phyloP scores from a whole-genome alignment of 306 rosid genomes.

The Begonia loranthoides region DNA sequence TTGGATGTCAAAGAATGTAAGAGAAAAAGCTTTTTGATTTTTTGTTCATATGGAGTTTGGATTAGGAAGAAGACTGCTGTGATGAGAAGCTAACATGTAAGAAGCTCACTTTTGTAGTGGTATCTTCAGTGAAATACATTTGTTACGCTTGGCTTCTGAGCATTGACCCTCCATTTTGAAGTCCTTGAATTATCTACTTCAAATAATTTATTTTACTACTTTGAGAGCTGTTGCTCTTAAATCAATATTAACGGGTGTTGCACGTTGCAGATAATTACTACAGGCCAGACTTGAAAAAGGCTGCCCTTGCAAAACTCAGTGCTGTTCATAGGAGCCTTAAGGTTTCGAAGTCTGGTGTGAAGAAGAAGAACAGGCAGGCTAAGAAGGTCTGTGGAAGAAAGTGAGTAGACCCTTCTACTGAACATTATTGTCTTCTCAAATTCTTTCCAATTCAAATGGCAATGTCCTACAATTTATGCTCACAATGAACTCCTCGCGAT shows the following conservation, averaged over 20 bases:
- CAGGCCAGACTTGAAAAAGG: conserved; percentile 62
- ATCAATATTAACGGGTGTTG: too few relatives aligned
- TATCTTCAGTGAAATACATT: conserved; percentile 40
- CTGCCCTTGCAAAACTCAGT: conserved; percentile 67
- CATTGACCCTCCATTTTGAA: neutral
- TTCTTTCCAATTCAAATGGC: too few relatives aligned
- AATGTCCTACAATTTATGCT: too few relatives aligned
- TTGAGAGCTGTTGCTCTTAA: too few relatives aligned
- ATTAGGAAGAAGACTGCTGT: neutral
- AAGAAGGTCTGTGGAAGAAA: conserved; percentile 2
- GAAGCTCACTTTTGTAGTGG: conserved; percentile 18
- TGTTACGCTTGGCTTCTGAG: conserved; percentile 96
- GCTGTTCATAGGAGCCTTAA: conserved; percentile 57
- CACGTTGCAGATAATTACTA: conserved; percentile 49
- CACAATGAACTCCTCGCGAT: too few relatives aligned
- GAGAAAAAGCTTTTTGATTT: too few relatives aligned
- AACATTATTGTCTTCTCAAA: too few relatives aligned
- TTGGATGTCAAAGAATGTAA: too few relatives aligned
- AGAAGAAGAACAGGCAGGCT: conserved; percentile 78
- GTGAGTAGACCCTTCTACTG: too few relatives aligned
- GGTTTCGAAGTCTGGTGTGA: conserved; percentile 60
- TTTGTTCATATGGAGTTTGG: too few relatives aligned
- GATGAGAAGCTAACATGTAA: conserved; percentile 42
- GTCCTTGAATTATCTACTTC: too few relatives aligned
- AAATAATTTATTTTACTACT: too few relatives aligned